A percentile compares a stretch with the other conserved stretches of the same genome.
phyloP scores from a whole-genome alignment of 2,329 filamentous ascomycete genomes.

The Decorospora gaudefroyi region DNA sequence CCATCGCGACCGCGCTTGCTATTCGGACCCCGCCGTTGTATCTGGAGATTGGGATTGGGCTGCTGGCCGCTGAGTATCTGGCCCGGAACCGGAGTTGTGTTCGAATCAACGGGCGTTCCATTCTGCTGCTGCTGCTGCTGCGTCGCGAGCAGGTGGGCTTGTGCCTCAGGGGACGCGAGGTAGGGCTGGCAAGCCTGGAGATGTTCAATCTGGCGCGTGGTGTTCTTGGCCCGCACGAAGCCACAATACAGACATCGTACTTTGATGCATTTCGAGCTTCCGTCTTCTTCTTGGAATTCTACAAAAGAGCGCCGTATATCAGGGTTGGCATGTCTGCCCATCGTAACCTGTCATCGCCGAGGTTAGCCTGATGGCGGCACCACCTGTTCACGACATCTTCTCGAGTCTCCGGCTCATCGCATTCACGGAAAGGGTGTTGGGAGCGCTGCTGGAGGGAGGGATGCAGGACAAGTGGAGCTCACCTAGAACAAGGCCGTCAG shows the following conservation, averaged over 20 bases:
- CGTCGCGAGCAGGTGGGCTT: conserved; percentile 35
- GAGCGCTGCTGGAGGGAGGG: background rate
- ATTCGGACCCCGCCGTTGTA: conserved; percentile 52
- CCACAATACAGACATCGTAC: conserved; percentile 56
- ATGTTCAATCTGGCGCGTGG: conserved; percentile 57
- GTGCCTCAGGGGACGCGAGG: conserved; percentile 52
- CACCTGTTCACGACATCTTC: background rate
- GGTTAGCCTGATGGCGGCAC: conserved; percentile 19
- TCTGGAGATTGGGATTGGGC: conserved; percentile 55
- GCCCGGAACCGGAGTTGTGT: conserved; percentile 26
- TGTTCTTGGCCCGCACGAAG: conserved; percentile 57
- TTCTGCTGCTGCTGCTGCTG: conserved; percentile 23
- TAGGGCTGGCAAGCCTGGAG: conserved; percentile 54
- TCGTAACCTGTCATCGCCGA: conserved; percentile 17
- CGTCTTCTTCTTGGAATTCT: conserved; percentile 51
- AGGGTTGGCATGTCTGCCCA: conserved; percentile 49
- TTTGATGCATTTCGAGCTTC: conserved; percentile 54
- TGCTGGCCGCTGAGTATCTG: conserved; percentile 53
- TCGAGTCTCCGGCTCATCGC: background rate
- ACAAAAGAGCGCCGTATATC: conserved; percentile 47
- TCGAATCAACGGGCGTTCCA: conserved; percentile 22
- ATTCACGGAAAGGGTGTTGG: background rate
- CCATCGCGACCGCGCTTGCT: conserved; percentile 47
- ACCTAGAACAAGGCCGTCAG: conserved; percentile 16
- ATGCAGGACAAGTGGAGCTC: conserved; percentile 17